phyloP scores from a whole-genome alignment of 495 filamentous ascomycete species.

The Talaromyces proteolyticus region DNA sequence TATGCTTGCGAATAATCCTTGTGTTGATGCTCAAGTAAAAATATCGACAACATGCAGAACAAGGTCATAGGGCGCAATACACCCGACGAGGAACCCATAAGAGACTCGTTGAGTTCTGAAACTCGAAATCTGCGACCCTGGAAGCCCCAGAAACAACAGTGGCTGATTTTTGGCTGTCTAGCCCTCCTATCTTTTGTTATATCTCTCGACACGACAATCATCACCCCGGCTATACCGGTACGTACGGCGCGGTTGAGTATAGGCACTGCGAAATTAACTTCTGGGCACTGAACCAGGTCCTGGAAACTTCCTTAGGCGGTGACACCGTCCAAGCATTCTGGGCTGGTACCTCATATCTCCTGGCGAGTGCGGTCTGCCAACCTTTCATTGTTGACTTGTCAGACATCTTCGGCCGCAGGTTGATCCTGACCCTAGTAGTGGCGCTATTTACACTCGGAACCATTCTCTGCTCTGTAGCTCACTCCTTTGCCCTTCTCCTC shows the following conservation, averaged over 20 bases:
- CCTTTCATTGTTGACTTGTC: conserved; percentile 42
- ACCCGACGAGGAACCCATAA: too few species aligned
- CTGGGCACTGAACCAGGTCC: conserved; percentile 32
- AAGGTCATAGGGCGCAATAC: too few species aligned
- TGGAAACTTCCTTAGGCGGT: too few species aligned
- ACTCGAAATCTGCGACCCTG: too few species aligned
- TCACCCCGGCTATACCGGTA: conserved; percentile 36
- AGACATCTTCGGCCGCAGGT: conserved; percentile 39
- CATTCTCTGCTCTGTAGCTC: conserved; percentile 31
- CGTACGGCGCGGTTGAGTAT: neutral
- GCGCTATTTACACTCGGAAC: conserved; percentile 29
- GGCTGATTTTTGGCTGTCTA: conserved; percentile 31
- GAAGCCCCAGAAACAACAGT: neutral
- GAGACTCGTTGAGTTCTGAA: too few species aligned
- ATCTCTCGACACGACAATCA: conserved; percentile 49
- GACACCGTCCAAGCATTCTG: too few species aligned
- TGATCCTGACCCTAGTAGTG: conserved; percentile 16
- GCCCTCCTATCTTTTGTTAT: conserved; percentile 43
- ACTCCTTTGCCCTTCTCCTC: conserved; percentile 26
- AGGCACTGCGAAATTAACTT: neutral
- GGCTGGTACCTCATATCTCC: conserved; percentile 48
- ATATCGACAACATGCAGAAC: too few species aligned
- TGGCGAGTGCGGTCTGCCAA: conserved; percentile 39
- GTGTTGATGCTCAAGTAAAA: too few species aligned
- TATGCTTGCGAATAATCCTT: too few species aligned